These are phyloP conservation scores for Camellia oleifera DNA, from an alignment of 179 eudicot species.

Conservation along the genomic window DNA sequence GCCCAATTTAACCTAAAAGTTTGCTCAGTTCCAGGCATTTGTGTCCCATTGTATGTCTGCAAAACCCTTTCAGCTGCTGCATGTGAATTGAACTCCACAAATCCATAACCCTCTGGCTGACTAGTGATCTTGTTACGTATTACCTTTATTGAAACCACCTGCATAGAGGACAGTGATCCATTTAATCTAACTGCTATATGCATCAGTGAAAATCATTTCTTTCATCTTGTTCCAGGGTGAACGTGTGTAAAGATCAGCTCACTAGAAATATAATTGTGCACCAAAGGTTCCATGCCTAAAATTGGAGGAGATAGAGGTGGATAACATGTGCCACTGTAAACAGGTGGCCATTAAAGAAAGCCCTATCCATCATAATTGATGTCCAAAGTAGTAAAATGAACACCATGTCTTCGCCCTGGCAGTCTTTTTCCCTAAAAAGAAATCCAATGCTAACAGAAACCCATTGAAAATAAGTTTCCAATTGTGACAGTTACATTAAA, in stretches of 20 bases:
- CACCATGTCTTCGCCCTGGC: too few species aligned
- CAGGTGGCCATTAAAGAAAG: not conserved
- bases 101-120: slow-evolving; percentile 97
- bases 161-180: slow-evolving; percentile 6
- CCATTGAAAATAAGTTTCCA: too few species aligned
- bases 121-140: slow-evolving; percentile 88
- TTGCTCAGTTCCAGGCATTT: slow-evolving; percentile 88
- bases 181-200: not conserved
- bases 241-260: not conserved
- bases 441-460: too few species aligned
- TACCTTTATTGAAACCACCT: slow-evolving; percentile 86
- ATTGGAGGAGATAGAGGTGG: not conserved
- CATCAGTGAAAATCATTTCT: not conserved
- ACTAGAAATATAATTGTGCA: not conserved
- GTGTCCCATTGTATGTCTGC: slow-evolving; percentile 82
- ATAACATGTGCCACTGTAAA: not conserved
- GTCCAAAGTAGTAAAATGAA: not conserved
- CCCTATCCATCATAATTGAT: too few species aligned
- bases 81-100: slow-evolving; percentile 85
- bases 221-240: not conserved
- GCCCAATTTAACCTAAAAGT: slow-evolving; percentile 97
- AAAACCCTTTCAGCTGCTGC: slow-evolving; percentile 86
- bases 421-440: too few species aligned
- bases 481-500: too few species aligned
- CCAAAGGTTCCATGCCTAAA: not conserved